Evolutionary conservation across 192 early-diverging fungal genomes (phyloP), one percentile per base, ranked within the genome.

Genomic region (Backusella tuberculispora): DNA sequence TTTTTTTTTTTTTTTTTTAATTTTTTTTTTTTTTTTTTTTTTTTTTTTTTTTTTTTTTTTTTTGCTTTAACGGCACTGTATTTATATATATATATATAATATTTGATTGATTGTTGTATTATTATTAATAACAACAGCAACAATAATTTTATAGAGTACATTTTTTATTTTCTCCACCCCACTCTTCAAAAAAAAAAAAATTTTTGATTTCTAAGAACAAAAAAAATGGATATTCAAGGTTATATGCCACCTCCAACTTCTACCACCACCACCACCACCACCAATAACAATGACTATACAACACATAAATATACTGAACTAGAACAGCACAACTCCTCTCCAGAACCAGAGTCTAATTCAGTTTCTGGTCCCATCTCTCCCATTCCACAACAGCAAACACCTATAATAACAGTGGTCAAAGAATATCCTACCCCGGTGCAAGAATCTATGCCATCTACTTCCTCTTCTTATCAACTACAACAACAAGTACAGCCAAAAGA

Each of bases 151-250:
- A n/a, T n/a, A n/a, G n/a, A n/a, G n/a, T n/a, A n/a, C n/a, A n/a
- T n/a, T n/a, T n/a, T 0, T 53, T 19, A 17, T 19, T 53, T 53
- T 21, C 48, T 7, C 19, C 7, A 53, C 48, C 48, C 48, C 50
- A 19, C 50, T 53, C 19, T 56, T 56, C 19, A 21, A n/a, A n/a
- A n/a, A n/a, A n/a, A n/a, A n/a, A n/a, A n/a, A n/a, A n/a, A n/a
- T 56, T 56, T 56, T 56, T 56, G 4, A 10, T 56, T 56, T 50
- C 7, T 19, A 50, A n/a, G 17, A 19, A n/a, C n/a, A 7, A 56
- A 56, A 56, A 50, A 56, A 56, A 74, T 74, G 73, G 66, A 74
- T 44, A 66, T 74, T 65, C 73, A 74, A 74, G 73, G 65, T 43
- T 74, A 74, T 63, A 67, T 44, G 15, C 63, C 41, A 41, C 12